phyloP scores from a whole-genome alignment of 108 stramenopile genomes.

The Cyclotella baltica region DNA sequence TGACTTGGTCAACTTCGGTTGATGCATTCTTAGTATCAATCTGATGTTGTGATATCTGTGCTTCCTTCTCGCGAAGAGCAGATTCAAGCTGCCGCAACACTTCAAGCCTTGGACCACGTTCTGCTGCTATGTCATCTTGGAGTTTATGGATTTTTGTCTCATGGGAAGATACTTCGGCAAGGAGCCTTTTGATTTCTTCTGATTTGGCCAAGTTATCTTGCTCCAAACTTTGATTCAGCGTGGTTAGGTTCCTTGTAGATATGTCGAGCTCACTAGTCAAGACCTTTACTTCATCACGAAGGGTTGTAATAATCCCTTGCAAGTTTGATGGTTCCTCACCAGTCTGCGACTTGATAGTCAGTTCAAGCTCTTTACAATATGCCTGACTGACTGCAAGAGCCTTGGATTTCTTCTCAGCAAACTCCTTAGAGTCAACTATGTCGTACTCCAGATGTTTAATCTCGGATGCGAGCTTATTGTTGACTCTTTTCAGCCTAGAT shows the following conservation, averaged over 20 bases:
- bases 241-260: neutral
- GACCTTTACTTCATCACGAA: neutral
- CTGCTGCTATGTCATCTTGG: neutral
- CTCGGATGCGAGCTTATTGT: neutral
- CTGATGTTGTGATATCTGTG: neutral
- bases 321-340: neutral
- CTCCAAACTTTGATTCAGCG: slow-evolving; percentile 3
- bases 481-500: neutral
- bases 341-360: neutral
- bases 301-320: neutral
- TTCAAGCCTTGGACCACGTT: slow-evolving; percentile 6
- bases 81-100: neutral
- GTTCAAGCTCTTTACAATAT: neutral
- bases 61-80: neutral
- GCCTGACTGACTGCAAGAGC: neutral
- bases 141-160: neutral
- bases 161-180: neutral
- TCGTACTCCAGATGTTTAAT: slow-evolving; percentile 10
- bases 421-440: too few relatives aligned
- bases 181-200: neutral
- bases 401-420: neutral
- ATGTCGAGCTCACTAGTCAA: neutral
- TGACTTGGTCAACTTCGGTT: neutral
- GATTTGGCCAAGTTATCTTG: neutral
- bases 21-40: neutral